Evolutionary conservation across 2,329 filamentous ascomycete species (phyloP), one percentile per base, ranked within the genome.

Genomic region (Aspergillus udagawae): DNA sequence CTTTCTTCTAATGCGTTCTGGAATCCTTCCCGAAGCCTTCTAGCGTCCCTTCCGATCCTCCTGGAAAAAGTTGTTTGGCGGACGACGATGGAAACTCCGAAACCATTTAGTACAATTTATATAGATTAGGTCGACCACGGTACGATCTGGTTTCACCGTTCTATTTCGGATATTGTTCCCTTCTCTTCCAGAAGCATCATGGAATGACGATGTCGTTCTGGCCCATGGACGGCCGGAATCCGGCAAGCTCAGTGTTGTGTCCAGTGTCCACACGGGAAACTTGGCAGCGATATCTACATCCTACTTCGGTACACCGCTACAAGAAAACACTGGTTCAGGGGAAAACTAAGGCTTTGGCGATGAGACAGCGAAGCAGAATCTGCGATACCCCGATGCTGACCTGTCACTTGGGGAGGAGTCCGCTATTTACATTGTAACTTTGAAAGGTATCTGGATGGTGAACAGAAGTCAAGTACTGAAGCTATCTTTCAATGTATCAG

Each of bases 21-120:
- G 62, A 69, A 67, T 51, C 29, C 47, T 73, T 73, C 70, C 65
- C 54, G 67, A 72, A 70, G 54, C 48, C 49, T 70, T 72, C 69
- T 71, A 67, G 70, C 56, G 63, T 38, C 2, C n/a, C 42, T 14
- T 23, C 5, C 27, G 20, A 14, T 45, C 20, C 41, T 21, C 8
- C 7, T 35, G 29, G 29, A 17, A 12, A 12, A 35, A 35, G 42
- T 20, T 20, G 21, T 12, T 44, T 8, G 8, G 10, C 20, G 42
- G 42, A 45, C 3, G n/a, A 20, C n/a, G 4, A 14, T 23, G 8
- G 20, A 6, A 23, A 45, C 10, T 45, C 20, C 42, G 42, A 45
- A 45, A 45, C 41, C 23, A 7, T 8, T 23, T 47, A 47, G 44
- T 27, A 23, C 20, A 47, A 47, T 23, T 25, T 35, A 35, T 35